Conservation (phyloP, 2,329 filamentous ascomycete genomes). For the Pseudocercospora crystallina region DNA sequence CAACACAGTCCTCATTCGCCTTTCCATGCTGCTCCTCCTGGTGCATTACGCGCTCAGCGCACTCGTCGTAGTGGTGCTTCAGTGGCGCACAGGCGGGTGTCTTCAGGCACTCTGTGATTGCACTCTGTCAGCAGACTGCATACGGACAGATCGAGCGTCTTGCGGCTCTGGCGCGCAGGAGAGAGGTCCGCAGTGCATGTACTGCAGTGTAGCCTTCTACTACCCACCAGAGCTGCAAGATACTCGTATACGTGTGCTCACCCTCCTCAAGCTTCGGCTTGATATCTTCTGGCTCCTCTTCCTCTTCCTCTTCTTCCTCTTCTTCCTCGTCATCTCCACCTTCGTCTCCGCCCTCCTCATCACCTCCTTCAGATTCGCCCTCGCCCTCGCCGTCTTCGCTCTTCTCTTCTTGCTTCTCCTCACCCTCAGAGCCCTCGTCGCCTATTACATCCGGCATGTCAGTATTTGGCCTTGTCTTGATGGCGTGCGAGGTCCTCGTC, state of each 20-base stretch:
- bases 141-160: no score
- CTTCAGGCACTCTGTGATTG: constrained; percentile 75
- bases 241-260: constrained; percentile 50
- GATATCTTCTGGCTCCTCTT: constrained; percentile 78
- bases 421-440: constrained; percentile 34
- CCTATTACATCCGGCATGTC: constrained; percentile 15
- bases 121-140: not conserved
- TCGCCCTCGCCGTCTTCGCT: constrained; percentile 43
- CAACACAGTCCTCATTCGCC: constrained; percentile 92
- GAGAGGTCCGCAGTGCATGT: no score
- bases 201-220: not conserved
- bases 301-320: constrained; percentile 78
- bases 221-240: not conserved
- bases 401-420: constrained; percentile 41
- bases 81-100: constrained; percentile 78
- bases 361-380: constrained; percentile 44
- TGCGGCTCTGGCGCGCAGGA: no score
- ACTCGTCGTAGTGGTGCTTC: constrained; percentile 99
- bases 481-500: constrained; percentile 4
- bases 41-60: constrained; percentile 86
- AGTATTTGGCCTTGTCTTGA: not conserved
- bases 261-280: constrained; percentile 90
- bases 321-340: constrained; percentile 67
- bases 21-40: constrained; percentile 69
- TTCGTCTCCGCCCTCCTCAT: constrained; percentile 55